Percentiles rank a stretch among this genome's conserved stretches.
phyloP scores from a whole-genome alignment of 805 yeast species.

The Starmerella bombicola region DNA sequence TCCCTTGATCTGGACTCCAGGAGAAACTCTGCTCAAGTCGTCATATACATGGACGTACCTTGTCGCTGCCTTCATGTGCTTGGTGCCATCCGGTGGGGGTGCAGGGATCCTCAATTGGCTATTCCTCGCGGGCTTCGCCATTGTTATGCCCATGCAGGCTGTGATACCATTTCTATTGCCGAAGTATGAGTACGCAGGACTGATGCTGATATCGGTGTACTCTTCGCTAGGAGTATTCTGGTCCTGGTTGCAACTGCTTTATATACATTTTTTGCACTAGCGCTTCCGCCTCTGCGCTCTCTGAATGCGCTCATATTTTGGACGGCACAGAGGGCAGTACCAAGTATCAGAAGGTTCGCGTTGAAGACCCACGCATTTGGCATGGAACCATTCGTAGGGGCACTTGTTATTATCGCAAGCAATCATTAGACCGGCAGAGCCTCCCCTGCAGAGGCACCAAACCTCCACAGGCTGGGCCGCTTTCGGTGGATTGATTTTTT shows the following conservation, averaged over 20 bases:
- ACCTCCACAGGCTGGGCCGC: constrained; percentile 5
- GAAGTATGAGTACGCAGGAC: constrained; percentile 56
- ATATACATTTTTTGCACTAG: constrained; percentile 1
- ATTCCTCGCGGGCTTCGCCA: constrained; percentile 55
- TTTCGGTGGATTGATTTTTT: background rate
- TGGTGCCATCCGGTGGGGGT: constrained; percentile 35
- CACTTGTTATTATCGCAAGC: constrained; percentile 79
- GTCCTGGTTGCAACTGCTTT: constrained; percentile 53
- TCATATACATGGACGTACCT: constrained; percentile 77
- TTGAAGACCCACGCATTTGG: constrained; percentile 72
- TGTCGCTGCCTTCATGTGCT: constrained; percentile 57
- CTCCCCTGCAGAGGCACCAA: constrained; percentile 40
- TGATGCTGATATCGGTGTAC: constrained; percentile 76
- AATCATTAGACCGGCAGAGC: constrained; percentile 64
- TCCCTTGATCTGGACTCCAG: constrained; percentile 70
- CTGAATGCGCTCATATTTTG: background rate
- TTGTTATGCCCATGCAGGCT: constrained; percentile 48
- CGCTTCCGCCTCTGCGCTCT: background rate
- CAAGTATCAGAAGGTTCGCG: constrained; percentile 71
- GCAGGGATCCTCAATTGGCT: constrained; percentile 54
- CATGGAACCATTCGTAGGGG: constrained; percentile 83
- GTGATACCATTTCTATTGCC: constrained; percentile 41
- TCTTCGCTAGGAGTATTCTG: constrained; percentile 74
- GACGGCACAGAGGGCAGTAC: constrained; percentile 54
- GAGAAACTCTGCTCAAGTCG: constrained; percentile 66